phyloP scores from a whole-genome alignment of 1,284 basidiomycete species.

The Pholiota adiposa region DNA sequence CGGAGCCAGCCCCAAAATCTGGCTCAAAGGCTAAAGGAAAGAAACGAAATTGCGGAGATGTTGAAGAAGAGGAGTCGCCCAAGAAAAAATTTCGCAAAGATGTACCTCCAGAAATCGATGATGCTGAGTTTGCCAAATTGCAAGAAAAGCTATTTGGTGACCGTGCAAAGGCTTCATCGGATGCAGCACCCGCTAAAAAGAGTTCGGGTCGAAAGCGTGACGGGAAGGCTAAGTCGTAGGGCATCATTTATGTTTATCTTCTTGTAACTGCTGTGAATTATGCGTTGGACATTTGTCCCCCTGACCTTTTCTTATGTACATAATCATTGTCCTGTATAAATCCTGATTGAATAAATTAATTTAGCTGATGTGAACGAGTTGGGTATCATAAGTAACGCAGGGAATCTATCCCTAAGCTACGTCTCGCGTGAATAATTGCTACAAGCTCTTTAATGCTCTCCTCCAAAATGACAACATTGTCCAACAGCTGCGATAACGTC shows the following conservation, averaged over 20 bases:
- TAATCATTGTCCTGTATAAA: constrained; percentile 2
- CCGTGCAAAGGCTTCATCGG: constrained; percentile 34
- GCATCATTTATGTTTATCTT: not conserved
- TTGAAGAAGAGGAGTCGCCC: constrained; percentile 46
- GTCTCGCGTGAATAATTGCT: constrained; percentile 84
- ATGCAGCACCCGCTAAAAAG: constrained; percentile 36
- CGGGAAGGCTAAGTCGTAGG: constrained; percentile 4
- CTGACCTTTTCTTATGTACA: not conserved
- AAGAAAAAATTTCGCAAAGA: constrained; percentile 51
- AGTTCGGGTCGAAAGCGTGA: constrained; percentile 34
- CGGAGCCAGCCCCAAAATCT: constrained; percentile 42
- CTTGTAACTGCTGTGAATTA: constrained; percentile 1
- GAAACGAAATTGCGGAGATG: constrained; percentile 54
- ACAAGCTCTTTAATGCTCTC: constrained; percentile 95
- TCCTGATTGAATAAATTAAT: not conserved
- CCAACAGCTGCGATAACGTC: constrained; percentile 84
- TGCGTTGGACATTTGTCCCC: not conserved
- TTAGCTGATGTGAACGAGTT: not conserved
- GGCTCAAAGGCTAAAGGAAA: constrained; percentile 55
- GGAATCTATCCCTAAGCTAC: constrained; percentile 87
- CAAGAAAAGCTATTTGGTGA: constrained; percentile 63
- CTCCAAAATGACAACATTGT: constrained; percentile 95
- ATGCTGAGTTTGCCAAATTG: constrained; percentile 68
- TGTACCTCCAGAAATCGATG: constrained; percentile 59
- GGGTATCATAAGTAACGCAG: constrained; percentile 65